Percentiles rank a stretch among this genome's conserved stretches.
These are phyloP conservation scores for Tuctoria greenei DNA, from an alignment of 176 grass and related monocot species.

Conservation along the genomic window DNA sequence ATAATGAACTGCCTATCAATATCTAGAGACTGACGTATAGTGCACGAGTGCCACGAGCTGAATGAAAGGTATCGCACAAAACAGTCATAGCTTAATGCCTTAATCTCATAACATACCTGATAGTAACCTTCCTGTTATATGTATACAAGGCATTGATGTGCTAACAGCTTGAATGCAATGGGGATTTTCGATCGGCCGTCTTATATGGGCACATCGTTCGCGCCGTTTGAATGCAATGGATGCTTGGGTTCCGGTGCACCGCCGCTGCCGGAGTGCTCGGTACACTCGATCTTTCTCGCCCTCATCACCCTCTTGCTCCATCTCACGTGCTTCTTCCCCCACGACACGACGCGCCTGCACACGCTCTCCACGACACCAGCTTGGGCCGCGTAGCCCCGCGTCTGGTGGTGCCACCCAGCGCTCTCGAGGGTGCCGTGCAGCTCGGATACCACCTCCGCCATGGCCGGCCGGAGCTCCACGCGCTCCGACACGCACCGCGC, in stretches of 20 bases:
- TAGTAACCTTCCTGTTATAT: not conserved
- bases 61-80: not conserved
- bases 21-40: conserved; percentile 5
- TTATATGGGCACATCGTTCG: not conserved
- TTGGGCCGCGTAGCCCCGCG: not conserved
- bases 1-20: not conserved
- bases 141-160: not conserved
- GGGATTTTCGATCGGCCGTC: not conserved
- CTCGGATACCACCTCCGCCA: conserved; percentile 72
- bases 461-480: conserved; percentile 50
- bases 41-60: too few species aligned
- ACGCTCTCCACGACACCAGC: conserved; percentile 19
- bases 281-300: conserved; percentile 76
- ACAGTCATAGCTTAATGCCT: not conserved
- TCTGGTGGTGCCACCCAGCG: conserved; percentile 23
- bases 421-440: conserved; percentile 51
- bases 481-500: conserved; percentile 63
- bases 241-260: not conserved
- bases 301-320: too few species aligned
- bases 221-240: not conserved
- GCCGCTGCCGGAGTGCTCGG: conserved; percentile 49
- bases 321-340: conserved; percentile 46
- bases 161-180: not conserved
- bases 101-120: not conserved
- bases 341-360: conserved; percentile 49